Percentiles rank a stretch among this genome's conserved stretches.
Conservation (phyloP, 2,329 filamentous ascomycete genomes). For the Cucurbitaria berberidis region DNA sequence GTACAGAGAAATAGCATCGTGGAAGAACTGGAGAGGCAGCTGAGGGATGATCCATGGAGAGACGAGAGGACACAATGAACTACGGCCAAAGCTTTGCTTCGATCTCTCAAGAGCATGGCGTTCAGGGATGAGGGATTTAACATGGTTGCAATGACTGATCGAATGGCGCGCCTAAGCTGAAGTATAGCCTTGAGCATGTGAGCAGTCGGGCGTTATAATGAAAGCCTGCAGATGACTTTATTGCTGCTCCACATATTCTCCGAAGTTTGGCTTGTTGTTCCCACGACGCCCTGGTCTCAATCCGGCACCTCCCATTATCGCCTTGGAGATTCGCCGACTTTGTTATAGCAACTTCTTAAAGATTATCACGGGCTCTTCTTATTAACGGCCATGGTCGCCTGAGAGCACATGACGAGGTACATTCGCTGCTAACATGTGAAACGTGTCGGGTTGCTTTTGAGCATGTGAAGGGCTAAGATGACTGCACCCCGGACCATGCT, state of each 20-base stretch:
- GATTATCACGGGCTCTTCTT: too few species aligned
- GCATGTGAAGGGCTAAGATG: constrained; percentile 1
- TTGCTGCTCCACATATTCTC: background rate
- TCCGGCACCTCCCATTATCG: background rate
- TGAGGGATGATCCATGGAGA: constrained; percentile 32
- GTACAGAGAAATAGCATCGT: constrained; percentile 82
- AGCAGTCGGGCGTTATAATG: background rate
- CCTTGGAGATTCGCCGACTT: background rate
- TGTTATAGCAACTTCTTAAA: background rate
- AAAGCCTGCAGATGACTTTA: background rate
- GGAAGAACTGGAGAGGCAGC: constrained; percentile 68
- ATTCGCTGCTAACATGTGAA: background rate
- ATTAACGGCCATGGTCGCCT: background rate
- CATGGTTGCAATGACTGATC: background rate
- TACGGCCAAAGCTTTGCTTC: background rate
- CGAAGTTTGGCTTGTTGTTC: background rate
- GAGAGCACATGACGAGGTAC: background rate
- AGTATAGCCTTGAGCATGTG: background rate
- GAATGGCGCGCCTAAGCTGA: background rate
- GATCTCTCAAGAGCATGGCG: background rate
- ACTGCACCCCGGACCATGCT: background rate
- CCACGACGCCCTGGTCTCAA: background rate
- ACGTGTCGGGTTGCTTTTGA: background rate
- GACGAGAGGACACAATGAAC: constrained; percentile 19
- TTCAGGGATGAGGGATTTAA: background rate